Conservation (phyloP, 148 eudicot species). For the Fagopyrum esculentum region DNA sequence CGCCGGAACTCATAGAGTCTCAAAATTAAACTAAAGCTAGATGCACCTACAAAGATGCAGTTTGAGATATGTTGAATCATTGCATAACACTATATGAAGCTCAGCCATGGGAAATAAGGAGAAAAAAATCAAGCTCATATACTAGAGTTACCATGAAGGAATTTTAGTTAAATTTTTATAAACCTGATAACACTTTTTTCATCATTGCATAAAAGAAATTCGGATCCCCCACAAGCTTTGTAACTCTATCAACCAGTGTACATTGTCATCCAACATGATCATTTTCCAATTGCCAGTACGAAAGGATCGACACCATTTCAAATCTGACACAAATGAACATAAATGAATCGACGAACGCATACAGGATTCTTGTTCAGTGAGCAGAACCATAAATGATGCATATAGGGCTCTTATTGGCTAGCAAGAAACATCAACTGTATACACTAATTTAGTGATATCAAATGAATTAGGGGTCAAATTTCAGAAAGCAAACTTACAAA, state of each 20-base stretch:
- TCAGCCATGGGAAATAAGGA: background rate
- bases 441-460: background rate
- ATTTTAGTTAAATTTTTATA: background rate
- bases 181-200: background rate
- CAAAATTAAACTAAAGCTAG: background rate
- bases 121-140: background rate
- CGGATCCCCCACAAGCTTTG: background rate
- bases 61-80: background rate
- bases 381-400: background rate
- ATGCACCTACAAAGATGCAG: background rate
- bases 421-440: background rate
- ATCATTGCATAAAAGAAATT: background rate
- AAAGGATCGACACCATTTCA: background rate
- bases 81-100: background rate
- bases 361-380: too few relatives aligned
- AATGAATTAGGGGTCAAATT: background rate
- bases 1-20: constrained; percentile 8
- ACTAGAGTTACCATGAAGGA: background rate
- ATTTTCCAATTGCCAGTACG: background rate
- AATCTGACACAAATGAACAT: background rate
- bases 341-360: too few relatives aligned
- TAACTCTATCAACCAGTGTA: background rate
- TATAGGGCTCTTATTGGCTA: background rate
- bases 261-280: background rate
- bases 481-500: background rate